Base-by-base conservation (phyloP, 2,329 filamentous ascomycete species). In the Biscogniauxia mediterranea region DNA sequence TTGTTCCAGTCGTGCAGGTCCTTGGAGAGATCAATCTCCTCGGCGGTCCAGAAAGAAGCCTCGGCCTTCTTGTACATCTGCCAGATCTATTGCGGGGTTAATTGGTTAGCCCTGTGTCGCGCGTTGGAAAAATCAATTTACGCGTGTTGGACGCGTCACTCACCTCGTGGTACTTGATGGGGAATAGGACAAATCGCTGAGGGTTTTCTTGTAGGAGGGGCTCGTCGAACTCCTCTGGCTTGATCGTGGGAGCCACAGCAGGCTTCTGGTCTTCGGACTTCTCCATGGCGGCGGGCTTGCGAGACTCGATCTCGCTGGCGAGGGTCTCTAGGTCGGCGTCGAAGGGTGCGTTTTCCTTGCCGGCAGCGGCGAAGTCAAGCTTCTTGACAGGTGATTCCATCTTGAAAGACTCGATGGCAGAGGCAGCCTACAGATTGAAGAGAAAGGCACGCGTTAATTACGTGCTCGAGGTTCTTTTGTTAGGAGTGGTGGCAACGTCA, bases 11-110 rank as follows among this genome's bases (percentile, higher is more conserved):
- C 95, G 83, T 97, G 92, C 62, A 98, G 85, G 78, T 99, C 95
- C 83, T 99, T 99, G 73, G 94, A 98, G 56, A 99, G 87, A 80
- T 99, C 95, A 71, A 99, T 98, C 84, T 99, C 95, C 79, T 99
- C 95, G 57, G 95, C 95, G 51, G 95, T 99, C 95, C 95, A 99
- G 89, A 99, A 99, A 52, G 95, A 98, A 57, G 95, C 95, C 79
- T 99, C 94, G 69, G 93, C 93, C 83, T 98, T 98, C 88, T 99
- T 99, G 88, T 99, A 99, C 94, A 98, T 98, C 80, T 98, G 94
- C 95, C 95, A 99, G 79, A 97, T 96, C 93, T 97, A 71, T 76
- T 67, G 64, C 57, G 55, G 62, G 64, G 56, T 65, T 64, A 60
- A 64, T 32, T 59, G 60, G 75, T 85, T 75, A 83, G 79, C 71